Conservation (phyloP, 2,329 filamentous ascomycete species). For the Cladosporium sphaerospermum region DNA sequence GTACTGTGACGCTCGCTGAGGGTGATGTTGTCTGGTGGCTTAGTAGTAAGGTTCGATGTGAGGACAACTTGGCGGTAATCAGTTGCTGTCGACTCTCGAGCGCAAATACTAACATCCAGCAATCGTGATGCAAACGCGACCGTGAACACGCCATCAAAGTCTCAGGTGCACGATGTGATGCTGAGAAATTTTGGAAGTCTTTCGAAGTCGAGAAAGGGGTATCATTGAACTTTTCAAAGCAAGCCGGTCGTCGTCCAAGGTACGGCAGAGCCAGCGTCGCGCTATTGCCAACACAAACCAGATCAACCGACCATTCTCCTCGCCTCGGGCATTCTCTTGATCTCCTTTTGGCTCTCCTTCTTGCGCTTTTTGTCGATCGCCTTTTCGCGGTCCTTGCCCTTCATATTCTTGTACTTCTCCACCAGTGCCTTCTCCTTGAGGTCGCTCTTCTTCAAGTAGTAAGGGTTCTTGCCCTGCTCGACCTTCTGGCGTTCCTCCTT, state of each 20-base stretch:
- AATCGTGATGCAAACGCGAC: not conserved
- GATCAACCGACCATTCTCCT: conserved; percentile 24
- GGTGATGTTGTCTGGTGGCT: too few species aligned
- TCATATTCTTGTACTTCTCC: conserved; percentile 76
- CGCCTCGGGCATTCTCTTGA: conserved; percentile 51
- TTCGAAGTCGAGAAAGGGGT: not conserved
- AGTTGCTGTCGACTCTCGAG: too few species aligned
- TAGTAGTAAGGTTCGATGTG: too few species aligned
- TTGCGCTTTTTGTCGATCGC: conserved; percentile 82
- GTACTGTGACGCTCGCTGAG: too few species aligned
- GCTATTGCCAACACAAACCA: not conserved
- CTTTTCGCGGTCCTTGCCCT: conserved; percentile 75
- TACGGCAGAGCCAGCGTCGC: not conserved
- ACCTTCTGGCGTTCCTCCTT: conserved; percentile 78
- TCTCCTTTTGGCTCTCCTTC: conserved; percentile 82
- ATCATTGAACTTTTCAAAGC: conserved; percentile 3
- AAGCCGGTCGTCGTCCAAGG: not conserved
- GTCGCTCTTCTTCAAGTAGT: conserved; percentile 84
- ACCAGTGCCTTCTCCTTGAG: conserved; percentile 79
- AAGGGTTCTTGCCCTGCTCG: conserved; percentile 83
- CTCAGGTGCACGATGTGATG: too few species aligned
- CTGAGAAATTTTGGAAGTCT: too few species aligned
- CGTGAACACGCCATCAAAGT: too few species aligned
- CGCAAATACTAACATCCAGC: not conserved
- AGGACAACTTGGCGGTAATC: too few species aligned